Base-by-base conservation (phyloP, 768 basidiomycete genomes). In the Boletellus sp. region DNA sequence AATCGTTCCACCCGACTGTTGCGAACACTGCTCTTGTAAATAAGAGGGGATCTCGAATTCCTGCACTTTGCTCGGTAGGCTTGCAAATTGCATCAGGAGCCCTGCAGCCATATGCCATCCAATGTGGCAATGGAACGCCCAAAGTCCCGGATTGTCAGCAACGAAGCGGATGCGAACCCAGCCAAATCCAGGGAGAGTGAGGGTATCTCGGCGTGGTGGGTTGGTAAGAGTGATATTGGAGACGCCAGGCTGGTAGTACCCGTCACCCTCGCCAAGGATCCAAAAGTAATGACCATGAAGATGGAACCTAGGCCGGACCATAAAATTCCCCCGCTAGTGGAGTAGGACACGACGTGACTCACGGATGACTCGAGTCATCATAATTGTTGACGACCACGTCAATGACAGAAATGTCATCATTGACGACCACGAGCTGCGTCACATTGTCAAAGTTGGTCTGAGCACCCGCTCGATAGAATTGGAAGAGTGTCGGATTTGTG, bases 91-190 rank as follows among this genome's bases (percentile, higher is more conserved):
- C 68, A 75, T 68, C 36, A 76, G 32, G 24, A 76, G 56, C 8
- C 74, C 74, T 0, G 71, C 63, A 0, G 70, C 68, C 69, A 72
- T 73, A 51, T 71, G 68, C 71, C 71, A 71, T 42, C 50, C 59
- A 55, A 62, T 61, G 52, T 73, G 75, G 33, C 75, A 76, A 55
- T 76, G 75, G 61, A 77, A 72, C 1, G 73, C 71, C 74, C 74
- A 77, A 34, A 73, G 49, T 26, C 75, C 75, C 0, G 75, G 70
- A 47, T 75, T 75, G 55, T 76, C 73, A 6, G 69, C 66, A 15
- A 72, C 60, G 50, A 74, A 75, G 26, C 76, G 70, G 19, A 77
- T 62, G 16, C 63, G 60, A 24, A 65, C 54, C 58, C 62, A 76
- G 24, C 67, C 66, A 49, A 57, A 74, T 17, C 68, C 68, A 1